Conservation (phyloP, 2,329 filamentous ascomycete species). For the Aureobasidium sp. region DNA sequence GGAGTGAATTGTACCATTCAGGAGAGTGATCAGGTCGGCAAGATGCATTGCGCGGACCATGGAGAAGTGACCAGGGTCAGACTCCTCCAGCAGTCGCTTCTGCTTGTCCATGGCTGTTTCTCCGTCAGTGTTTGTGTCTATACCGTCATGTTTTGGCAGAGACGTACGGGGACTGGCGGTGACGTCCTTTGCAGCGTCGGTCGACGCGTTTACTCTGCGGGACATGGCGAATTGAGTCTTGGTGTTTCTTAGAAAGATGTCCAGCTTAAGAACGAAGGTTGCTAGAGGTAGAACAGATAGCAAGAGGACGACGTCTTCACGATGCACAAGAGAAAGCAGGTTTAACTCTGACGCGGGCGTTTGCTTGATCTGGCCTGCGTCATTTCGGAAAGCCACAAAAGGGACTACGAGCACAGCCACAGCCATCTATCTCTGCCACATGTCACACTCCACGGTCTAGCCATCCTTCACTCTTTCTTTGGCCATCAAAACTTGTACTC, state of each 20-base stretch:
- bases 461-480: too few relatives aligned
- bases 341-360: slow-evolving; percentile 1
- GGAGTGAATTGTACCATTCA: slow-evolving; percentile 51
- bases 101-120: slow-evolving; percentile 62
- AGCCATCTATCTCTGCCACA: background rate
- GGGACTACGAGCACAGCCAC: background rate
- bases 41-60: slow-evolving; percentile 58
- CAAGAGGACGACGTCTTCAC: background rate
- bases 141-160: background rate
- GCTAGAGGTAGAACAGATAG: background rate
- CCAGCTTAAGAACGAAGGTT: background rate
- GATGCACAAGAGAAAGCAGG: slow-evolving; percentile 10
- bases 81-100: slow-evolving; percentile 58
- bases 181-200: slow-evolving; percentile 41
- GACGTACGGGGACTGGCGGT: slow-evolving; percentile 16
- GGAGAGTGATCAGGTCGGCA: slow-evolving; percentile 73
- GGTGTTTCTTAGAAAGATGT: background rate
- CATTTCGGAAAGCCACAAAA: background rate
- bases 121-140: slow-evolving; percentile 16
- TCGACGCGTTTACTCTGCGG: slow-evolving; percentile 49
- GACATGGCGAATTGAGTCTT: slow-evolving; percentile 45
- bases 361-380: background rate
- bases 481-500: too few relatives aligned
- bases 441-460: too few relatives aligned
- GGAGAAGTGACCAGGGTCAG: slow-evolving; percentile 62